A percentile compares a stretch with the other conserved stretches of the same genome.
phyloP scores from a whole-genome alignment of 1,284 basidiomycete genomes.

The Lentinus polychrous region DNA sequence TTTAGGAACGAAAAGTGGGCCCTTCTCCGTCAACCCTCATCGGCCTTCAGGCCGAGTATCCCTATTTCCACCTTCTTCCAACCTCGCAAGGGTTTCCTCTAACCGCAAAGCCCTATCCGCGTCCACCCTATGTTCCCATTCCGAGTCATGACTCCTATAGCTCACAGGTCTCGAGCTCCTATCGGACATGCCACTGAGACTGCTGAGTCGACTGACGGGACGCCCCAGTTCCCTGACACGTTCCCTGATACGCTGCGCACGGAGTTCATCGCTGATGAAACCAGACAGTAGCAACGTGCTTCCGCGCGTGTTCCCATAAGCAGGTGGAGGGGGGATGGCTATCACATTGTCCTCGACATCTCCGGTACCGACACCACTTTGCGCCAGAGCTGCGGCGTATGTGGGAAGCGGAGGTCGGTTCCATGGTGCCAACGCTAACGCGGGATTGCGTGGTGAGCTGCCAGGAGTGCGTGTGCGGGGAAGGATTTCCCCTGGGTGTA shows the following conservation, averaged over 20 bases:
- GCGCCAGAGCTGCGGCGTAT: constrained; percentile 61
- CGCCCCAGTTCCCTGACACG: constrained; percentile 13
- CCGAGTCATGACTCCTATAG: constrained; percentile 46
- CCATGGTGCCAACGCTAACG: constrained; percentile 58
- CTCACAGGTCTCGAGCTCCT: constrained; percentile 38
- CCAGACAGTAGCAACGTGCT: constrained; percentile 56
- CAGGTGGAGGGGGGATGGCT: constrained; percentile 60
- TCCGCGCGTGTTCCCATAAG: constrained; percentile 65
- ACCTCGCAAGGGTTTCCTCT: constrained; percentile 47
- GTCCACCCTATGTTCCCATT: constrained; percentile 50
- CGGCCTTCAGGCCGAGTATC: too few species aligned
- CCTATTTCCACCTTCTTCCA: constrained; percentile 32
- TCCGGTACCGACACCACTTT: constrained; percentile 63
- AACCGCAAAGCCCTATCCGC: constrained; percentile 44
- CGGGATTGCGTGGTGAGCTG: constrained; percentile 11
- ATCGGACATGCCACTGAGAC: constrained; percentile 21
- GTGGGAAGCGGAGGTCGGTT: constrained; percentile 62
- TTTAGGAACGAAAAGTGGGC: background rate
- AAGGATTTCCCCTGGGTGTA: constrained; percentile 51
- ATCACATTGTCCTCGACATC: constrained; percentile 67
- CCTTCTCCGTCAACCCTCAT: background rate
- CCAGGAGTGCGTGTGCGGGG: constrained; percentile 33
- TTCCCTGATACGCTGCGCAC: constrained; percentile 28
- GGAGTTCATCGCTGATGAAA: constrained; percentile 40
- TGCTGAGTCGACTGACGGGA: constrained; percentile 19